Evolutionary conservation across 2,329 filamentous ascomycete species (phyloP).

Genomic region (Penicillium sp.): DNA sequence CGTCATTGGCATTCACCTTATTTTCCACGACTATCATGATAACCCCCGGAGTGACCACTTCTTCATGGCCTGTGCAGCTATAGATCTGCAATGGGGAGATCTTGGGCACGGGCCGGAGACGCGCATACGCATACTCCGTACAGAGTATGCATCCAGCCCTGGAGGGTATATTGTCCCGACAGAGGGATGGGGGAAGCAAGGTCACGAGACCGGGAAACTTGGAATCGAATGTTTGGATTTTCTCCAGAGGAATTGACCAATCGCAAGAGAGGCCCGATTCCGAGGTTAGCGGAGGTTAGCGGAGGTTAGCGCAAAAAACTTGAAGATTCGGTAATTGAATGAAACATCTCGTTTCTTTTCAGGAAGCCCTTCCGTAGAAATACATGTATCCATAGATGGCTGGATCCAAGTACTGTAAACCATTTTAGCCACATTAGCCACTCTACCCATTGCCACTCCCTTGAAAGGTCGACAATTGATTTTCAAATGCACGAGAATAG

Average conservation of each 20-base stretch:
- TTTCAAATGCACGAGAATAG: not conserved
- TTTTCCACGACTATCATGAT: conserved; percentile 9
- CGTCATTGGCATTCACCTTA: not conserved
- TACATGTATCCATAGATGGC: too few species aligned
- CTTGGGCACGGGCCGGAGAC: conserved; percentile 5
- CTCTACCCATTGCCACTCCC: not conserved
- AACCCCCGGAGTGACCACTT: conserved; percentile 3
- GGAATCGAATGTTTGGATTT: not conserved
- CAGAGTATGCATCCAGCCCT: too few species aligned
- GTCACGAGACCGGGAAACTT: not conserved
- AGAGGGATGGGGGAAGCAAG: too few species aligned
- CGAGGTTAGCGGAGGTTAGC: too few species aligned
- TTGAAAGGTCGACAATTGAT: not conserved
- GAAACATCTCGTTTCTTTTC: not conserved
- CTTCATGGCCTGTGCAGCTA: conserved; percentile 11
- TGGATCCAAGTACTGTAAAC: not conserved
- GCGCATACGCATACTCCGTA: not conserved
- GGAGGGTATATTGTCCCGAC: not conserved
- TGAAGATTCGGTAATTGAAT: not conserved
- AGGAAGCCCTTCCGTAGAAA: not conserved
- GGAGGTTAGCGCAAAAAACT: not conserved
- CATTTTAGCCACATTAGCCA: not conserved
- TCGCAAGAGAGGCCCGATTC: not conserved
- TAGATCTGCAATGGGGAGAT: conserved; percentile 13
- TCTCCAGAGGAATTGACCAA: not conserved